Percentiles rank a stretch among this genome's conserved stretches.
These are phyloP conservation scores for Fusarium tjaetaba DNA, from an alignment of 2,329 filamentous ascomycete genomes.

Conservation along the genomic window DNA sequence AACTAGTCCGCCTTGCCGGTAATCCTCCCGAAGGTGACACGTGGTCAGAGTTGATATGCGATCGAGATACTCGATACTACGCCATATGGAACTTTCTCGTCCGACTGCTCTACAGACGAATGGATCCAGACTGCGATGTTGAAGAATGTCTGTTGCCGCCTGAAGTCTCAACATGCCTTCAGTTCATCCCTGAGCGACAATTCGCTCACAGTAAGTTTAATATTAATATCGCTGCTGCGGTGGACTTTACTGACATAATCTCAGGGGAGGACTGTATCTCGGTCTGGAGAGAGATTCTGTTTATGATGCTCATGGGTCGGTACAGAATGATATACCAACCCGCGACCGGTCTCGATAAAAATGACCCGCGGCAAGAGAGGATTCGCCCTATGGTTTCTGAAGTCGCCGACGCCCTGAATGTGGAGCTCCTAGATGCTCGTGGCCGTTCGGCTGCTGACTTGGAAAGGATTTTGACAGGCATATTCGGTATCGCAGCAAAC, in stretches of 20 bases:
- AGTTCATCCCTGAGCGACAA: neutral
- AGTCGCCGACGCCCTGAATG: neutral
- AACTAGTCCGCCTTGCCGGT: neutral
- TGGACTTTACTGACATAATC: neutral
- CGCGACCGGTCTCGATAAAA: neutral
- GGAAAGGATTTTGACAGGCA: neutral
- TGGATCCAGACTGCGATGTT: neutral
- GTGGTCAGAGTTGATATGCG: neutral
- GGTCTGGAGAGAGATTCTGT: neutral
- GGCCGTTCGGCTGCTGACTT: neutral
- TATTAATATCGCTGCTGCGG: neutral
- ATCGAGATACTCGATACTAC: neutral
- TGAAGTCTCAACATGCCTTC: neutral
- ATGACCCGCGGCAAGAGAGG: neutral
- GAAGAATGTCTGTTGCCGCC: neutral
- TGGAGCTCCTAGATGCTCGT: neutral
- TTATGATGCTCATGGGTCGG: neutral
- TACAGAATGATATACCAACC: neutral
- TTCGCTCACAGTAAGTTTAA: neutral
- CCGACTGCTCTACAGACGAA: neutral
- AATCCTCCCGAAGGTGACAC: neutral
- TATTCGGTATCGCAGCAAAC: neutral
- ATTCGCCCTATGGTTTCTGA: neutral
- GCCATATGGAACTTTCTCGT: neutral
- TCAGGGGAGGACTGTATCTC: neutral